Evolutionary conservation across 2,329 filamentous ascomycete genomes (phyloP).

Genomic region (Epicoccum sorghinum): DNA sequence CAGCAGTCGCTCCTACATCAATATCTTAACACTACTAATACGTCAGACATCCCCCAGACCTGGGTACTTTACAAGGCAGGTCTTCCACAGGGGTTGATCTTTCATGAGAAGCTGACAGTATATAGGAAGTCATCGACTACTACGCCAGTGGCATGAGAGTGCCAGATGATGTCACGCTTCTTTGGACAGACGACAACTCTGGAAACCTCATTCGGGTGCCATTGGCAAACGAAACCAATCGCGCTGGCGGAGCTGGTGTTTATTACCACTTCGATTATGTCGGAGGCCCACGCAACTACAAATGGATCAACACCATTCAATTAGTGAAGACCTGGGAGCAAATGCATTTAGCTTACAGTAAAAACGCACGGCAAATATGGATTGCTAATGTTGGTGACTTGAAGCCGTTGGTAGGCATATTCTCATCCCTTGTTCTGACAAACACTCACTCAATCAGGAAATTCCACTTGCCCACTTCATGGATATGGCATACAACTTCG

Average conservation of each 20-base stretch:
- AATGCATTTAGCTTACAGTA: neutral
- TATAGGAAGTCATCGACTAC: neutral
- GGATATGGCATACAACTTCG: neutral
- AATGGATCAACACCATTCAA: conserved; percentile 7
- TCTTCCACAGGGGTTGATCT: neutral
- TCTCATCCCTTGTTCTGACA: too few species aligned
- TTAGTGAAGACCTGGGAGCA: conserved; percentile 2
- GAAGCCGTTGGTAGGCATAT: neutral
- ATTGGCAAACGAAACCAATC: neutral
- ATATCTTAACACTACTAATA: too few species aligned
- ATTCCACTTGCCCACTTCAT: neutral
- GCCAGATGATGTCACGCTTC: neutral
- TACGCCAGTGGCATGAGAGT: neutral
- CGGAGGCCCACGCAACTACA: conserved; percentile 3
- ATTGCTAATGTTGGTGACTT: conserved; percentile 1
- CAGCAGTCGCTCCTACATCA: neutral
- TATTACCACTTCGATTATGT: conserved; percentile 9
- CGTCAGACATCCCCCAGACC: neutral
- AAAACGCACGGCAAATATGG: neutral
- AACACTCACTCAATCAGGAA: too few species aligned
- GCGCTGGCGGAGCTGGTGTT: neutral
- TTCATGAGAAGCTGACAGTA: neutral
- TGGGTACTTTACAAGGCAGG: neutral
- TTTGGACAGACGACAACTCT: conserved; percentile 1
- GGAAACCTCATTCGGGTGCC: neutral